A percentile compares a stretch with the other conserved stretches of the same genome.
Evolutionary conservation across 805 yeast species (phyloP).

Genomic region (Soucietia sequanensis): DNA sequence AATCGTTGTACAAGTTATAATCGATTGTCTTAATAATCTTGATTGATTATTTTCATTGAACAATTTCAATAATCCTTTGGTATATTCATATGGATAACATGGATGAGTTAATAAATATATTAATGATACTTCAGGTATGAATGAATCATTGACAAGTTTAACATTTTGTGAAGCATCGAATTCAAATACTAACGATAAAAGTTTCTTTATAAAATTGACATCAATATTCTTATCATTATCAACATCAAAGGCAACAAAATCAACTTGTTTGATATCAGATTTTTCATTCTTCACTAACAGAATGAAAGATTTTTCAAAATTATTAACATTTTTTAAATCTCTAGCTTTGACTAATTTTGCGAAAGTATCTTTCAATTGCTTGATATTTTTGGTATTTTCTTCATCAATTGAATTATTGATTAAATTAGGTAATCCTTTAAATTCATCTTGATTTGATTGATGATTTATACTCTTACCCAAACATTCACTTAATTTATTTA

Average conservation of each 20-base stretch:
- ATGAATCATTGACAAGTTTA: constrained; percentile 20
- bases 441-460: constrained; percentile 4
- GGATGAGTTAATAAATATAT: constrained; percentile 86
- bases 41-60: constrained; percentile 44
- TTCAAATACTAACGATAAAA: constrained; percentile 43
- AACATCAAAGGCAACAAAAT: constrained; percentile 53
- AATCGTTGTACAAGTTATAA: constrained; percentile 73
- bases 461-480: constrained; percentile 56
- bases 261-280: constrained; percentile 20
- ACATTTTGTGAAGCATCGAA: constrained; percentile 16
- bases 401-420: constrained; percentile 18
- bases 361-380: constrained; percentile 23
- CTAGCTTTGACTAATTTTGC: constrained; percentile 19
- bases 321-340: constrained; percentile 15
- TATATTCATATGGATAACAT: constrained; percentile 63
- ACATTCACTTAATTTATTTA: constrained; percentile 66
- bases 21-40: constrained; percentile 74
- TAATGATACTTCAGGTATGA: constrained; percentile 57
- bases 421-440: constrained; percentile 27
- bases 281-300: constrained; percentile 30
- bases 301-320: constrained; percentile 26
- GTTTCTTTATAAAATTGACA: constrained; percentile 47
- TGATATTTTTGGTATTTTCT: constrained; percentile 12
- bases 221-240: constrained; percentile 69
- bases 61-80: constrained; percentile 56